phyloP scores from a whole-genome alignment of 2,329 filamentous ascomycete genomes.

The Penicillium sp. region DNA sequence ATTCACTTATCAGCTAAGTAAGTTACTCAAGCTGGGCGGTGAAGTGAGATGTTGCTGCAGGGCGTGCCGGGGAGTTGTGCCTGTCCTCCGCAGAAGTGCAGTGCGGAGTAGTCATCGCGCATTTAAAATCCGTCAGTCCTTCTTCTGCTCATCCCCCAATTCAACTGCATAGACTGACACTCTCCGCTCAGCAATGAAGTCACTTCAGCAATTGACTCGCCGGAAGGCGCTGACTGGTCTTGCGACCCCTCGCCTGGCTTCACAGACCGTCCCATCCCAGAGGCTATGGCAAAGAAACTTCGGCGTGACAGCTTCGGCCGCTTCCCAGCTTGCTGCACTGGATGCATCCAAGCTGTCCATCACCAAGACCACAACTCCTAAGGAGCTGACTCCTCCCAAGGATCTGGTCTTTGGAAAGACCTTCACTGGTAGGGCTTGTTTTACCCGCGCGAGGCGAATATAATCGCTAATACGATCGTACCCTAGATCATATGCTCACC shows the following conservation, averaged over 20 bases:
- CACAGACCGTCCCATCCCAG: constrained; percentile 29
- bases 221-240: constrained; percentile 32
- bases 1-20: background rate
- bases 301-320: constrained; percentile 40
- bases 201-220: constrained; percentile 39
- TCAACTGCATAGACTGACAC: constrained; percentile 3
- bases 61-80: constrained; percentile 30
- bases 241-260: constrained; percentile 24
- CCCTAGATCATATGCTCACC: constrained; percentile 89
- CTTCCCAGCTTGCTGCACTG: constrained; percentile 61
- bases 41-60: background rate
- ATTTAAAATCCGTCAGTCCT: constrained; percentile 26
- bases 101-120: constrained; percentile 23
- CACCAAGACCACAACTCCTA: constrained; percentile 74
- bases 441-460: background rate
- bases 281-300: constrained; percentile 54
- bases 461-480: constrained; percentile 22
- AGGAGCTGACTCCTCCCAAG: constrained; percentile 70
- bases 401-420: constrained; percentile 86
- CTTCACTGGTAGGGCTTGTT: constrained; percentile 71
- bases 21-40: background rate
- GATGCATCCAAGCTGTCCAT: constrained; percentile 77
- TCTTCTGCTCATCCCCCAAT: constrained; percentile 2
- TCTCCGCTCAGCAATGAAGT: constrained; percentile 32
- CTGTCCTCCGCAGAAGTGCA: constrained; percentile 27